These are phyloP conservation scores for Trichophyton schoenleinii DNA, from an alignment of 2,329 filamentous ascomycete genomes.

Conservation along the genomic window DNA sequence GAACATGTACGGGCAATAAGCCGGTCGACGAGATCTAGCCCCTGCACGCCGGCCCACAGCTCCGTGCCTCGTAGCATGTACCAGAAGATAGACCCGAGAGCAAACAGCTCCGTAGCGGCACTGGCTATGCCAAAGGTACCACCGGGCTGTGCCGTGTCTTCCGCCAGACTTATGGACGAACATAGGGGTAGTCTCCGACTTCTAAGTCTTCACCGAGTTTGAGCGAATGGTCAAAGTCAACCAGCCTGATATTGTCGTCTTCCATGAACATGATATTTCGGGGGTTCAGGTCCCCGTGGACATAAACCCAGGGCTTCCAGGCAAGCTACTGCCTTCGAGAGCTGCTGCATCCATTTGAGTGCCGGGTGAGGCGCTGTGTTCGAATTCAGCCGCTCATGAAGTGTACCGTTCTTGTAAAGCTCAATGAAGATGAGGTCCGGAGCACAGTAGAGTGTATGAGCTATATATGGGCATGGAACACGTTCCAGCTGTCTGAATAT, in stretches of 20 bases:
- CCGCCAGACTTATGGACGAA: background rate
- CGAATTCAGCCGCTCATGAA: background rate
- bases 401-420: background rate
- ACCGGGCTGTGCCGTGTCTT: background rate
- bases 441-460: background rate
- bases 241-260: constrained; percentile 13
- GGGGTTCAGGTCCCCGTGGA: constrained; percentile 14
- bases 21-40: background rate
- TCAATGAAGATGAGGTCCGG: background rate
- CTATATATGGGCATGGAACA: background rate
- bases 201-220: constrained; percentile 1
- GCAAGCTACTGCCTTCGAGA: constrained; percentile 12
- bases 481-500: background rate
- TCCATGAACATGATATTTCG: constrained; percentile 13
- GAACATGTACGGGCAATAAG: background rate
- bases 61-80: background rate
- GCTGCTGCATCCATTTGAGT: constrained; percentile 4
- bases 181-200: constrained; percentile 6
- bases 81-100: constrained; percentile 9
- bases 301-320: constrained; percentile 12
- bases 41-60: background rate
- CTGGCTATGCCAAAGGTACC: constrained; percentile 6
- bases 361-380: background rate
- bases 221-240: constrained; percentile 13
- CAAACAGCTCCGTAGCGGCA: constrained; percentile 10